Percentiles rank a stretch among this genome's conserved stretches.
phyloP scores from a whole-genome alignment of 2,329 filamentous ascomycete species.

The Karstenula rhodostoma region DNA sequence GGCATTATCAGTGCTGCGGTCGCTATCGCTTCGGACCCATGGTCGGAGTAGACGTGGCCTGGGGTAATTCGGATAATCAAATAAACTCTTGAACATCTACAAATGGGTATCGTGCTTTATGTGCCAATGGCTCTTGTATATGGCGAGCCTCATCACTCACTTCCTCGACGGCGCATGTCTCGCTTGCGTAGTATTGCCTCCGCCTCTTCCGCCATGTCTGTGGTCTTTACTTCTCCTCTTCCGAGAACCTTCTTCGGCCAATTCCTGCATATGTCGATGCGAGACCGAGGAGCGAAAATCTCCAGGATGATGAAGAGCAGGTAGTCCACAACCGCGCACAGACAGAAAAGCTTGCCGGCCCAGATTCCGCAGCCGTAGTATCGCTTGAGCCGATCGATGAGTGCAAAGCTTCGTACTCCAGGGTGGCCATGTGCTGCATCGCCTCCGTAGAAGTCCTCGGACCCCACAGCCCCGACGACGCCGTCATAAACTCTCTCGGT shows the following conservation, averaged over 20 bases:
- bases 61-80: slow-evolving; percentile 34
- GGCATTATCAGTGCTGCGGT: neutral
- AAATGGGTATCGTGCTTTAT: slow-evolving; percentile 4
- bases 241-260: slow-evolving; percentile 79
- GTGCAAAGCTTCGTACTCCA: slow-evolving; percentile 82
- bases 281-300: slow-evolving; percentile 81
- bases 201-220: slow-evolving; percentile 19
- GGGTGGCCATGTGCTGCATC: slow-evolving; percentile 74
- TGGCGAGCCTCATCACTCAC: slow-evolving; percentile 31
- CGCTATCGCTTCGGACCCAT: slow-evolving; percentile 24
- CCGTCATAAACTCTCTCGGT: slow-evolving; percentile 96
- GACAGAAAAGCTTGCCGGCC: slow-evolving; percentile 96
- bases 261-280: slow-evolving; percentile 87
- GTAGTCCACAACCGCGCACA: slow-evolving; percentile 94
- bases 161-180: slow-evolving; percentile 37
- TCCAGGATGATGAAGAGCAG: slow-evolving; percentile 88
- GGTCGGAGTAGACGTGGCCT: slow-evolving; percentile 16
- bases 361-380: slow-evolving; percentile 99
- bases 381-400: slow-evolving; percentile 92
- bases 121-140: slow-evolving; percentile 15
- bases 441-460: slow-evolving; percentile 87
- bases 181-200: slow-evolving; percentile 33
- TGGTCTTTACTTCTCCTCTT: slow-evolving; percentile 25
- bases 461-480: slow-evolving; percentile 84
- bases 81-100: slow-evolving; percentile 8